Evolutionary conservation across 176 grass and related monocot species (phyloP).

Genomic region (Zizania latifolia): DNA sequence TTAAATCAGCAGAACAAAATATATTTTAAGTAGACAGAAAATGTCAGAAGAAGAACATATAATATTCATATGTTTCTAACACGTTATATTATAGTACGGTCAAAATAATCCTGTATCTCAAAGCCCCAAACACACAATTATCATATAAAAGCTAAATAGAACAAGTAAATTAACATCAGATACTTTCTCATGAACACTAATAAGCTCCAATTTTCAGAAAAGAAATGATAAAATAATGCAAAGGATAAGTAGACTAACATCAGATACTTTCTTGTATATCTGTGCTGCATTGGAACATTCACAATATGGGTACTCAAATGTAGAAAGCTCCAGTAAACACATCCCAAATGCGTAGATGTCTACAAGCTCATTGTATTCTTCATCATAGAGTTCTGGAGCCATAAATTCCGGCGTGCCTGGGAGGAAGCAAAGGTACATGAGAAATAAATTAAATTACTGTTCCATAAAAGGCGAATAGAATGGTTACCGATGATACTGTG

Average conservation of each 20-base stretch:
- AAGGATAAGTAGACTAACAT: conserved; percentile 39
- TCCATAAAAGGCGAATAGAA: neutral
- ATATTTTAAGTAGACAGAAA: neutral
- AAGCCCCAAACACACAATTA: neutral
- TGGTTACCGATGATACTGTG: conserved; percentile 65
- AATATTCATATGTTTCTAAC: neutral
- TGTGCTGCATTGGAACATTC: conserved; percentile 83
- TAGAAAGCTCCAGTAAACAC: conserved; percentile 79
- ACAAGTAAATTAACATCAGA: neutral
- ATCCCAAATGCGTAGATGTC: conserved; percentile 83
- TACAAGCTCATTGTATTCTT: conserved; percentile 78
- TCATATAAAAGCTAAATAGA: neutral
- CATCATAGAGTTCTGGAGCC: conserved; percentile 78
- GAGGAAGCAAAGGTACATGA: conserved; percentile 1
- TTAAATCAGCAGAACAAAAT: neutral
- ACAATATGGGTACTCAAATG: conserved; percentile 73
- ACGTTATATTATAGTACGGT: neutral
- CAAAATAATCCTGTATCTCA: neutral
- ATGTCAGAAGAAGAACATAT: neutral
- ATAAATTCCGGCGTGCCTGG: conserved; percentile 80
- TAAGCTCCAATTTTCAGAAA: neutral
- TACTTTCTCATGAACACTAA: neutral
- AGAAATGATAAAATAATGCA: neutral
- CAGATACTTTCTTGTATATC: conserved; percentile 69
- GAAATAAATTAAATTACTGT: neutral